Conservation (phyloP, 257 asterid species). For the Solanum paucissectum region DNA sequence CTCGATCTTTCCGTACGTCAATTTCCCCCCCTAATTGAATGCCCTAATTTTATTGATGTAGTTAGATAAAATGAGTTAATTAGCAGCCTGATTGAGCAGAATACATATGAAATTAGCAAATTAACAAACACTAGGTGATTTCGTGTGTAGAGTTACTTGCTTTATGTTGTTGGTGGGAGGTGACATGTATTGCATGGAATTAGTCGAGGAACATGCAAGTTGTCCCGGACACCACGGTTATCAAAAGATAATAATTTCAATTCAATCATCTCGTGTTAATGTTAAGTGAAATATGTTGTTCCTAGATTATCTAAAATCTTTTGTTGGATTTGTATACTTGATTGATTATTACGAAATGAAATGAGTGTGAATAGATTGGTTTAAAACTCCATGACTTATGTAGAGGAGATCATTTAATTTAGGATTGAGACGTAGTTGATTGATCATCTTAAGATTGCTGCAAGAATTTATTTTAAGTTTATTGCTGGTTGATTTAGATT, state of each 20-base stretch:
- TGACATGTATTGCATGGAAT: not conserved
- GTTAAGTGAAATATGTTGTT: not conserved
- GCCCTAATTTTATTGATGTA: not conserved
- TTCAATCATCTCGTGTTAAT: not conserved
- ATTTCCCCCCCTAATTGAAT: not conserved
- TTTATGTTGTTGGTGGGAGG: not conserved
- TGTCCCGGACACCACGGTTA: not conserved
- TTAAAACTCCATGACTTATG: not conserved
- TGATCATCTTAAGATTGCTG: not conserved
- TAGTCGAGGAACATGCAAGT: not conserved
- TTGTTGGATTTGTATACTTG: not conserved
- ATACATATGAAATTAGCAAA: not conserved
- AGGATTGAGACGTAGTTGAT: not conserved
- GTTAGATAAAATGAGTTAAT: not conserved
- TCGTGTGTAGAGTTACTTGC: not conserved
- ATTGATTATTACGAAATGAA: not conserved
- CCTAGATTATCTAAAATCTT: not conserved
- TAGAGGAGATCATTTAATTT: not conserved
- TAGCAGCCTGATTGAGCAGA: not conserved
- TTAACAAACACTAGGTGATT: not conserved
- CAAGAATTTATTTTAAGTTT: not conserved
- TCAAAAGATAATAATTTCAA: not conserved
- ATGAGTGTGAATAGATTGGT: not conserved
- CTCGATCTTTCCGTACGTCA: constrained; percentile 65
- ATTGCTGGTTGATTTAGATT: not conserved